phyloP scores from a whole-genome alignment of 75 land plant species.

The Gnetum montanum region DNA sequence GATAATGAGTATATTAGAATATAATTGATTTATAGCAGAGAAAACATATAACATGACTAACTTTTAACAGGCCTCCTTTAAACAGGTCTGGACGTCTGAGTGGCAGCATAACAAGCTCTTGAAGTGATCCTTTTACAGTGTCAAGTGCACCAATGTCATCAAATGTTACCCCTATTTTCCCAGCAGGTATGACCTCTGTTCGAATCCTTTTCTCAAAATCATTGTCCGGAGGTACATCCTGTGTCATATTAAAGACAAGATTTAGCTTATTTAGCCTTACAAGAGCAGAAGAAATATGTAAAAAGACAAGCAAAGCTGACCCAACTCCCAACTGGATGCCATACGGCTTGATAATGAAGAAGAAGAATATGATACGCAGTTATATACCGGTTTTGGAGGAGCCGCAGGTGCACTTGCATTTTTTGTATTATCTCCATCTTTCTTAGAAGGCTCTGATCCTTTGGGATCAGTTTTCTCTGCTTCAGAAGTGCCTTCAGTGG shows the following conservation, averaged over 20 bases:
- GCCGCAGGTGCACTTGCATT: constrained; percentile 20
- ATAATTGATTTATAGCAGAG: not conserved
- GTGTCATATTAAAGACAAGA: constrained; percentile 1
- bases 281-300: too few relatives aligned
- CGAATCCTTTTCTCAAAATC: constrained; percentile 94
- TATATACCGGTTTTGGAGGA: constrained; percentile 18
- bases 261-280: not conserved
- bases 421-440: constrained; percentile 9
- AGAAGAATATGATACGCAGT: too few relatives aligned
- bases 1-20: not conserved
- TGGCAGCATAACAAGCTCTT: constrained; percentile 87
- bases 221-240: constrained; percentile 77
- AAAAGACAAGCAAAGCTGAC: too few relatives aligned
- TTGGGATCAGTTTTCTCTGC: constrained; percentile 24
- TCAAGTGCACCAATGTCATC: constrained; percentile 80
- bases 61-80: constrained; percentile 73
- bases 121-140: constrained; percentile 73
- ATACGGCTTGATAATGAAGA: too few relatives aligned
- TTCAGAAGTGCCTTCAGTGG: constrained; percentile 28
- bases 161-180: constrained; percentile 70
- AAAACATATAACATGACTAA: not conserved
- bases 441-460: not conserved
- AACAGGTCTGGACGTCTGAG: constrained; percentile 79
- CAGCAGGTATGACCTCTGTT: constrained; percentile 85
- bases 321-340: too few relatives aligned